Conservation (phyloP, 176 grass and related monocot genomes). For the Cymbopogon citratus region DNA sequence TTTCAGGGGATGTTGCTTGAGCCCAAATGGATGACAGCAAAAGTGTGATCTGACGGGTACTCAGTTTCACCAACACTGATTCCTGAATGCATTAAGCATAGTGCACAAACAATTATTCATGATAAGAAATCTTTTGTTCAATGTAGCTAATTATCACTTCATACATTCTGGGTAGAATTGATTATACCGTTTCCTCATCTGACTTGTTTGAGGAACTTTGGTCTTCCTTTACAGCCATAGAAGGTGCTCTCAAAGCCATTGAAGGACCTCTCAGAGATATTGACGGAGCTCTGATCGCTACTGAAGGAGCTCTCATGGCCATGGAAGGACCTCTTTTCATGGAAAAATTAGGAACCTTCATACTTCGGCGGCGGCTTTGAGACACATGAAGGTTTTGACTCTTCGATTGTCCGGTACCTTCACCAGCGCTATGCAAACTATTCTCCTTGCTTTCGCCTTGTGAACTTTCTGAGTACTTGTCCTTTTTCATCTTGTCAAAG, state of each 20-base stretch:
- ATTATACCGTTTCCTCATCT: constrained; percentile 61
- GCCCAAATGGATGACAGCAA: constrained; percentile 93
- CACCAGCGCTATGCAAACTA: constrained; percentile 32
- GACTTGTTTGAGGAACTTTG: constrained; percentile 39
- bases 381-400: constrained; percentile 48
- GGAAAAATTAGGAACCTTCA: constrained; percentile 66
- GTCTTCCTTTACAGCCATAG: constrained; percentile 55
- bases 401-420: constrained; percentile 46
- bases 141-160: constrained; percentile 13
- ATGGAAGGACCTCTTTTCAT: constrained; percentile 56
- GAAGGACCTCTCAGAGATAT: constrained; percentile 41
- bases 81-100: constrained; percentile 63
- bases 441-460: constrained; percentile 49
- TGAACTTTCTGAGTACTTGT: constrained; percentile 56
- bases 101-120: constrained; percentile 29
- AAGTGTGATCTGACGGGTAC: constrained; percentile 83
- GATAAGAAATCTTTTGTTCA: constrained; percentile 24
- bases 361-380: constrained; percentile 55
- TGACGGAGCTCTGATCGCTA: constrained; percentile 44
- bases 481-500: constrained; percentile 88
- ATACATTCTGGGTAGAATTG: constrained; percentile 21
- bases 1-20: constrained; percentile 74
- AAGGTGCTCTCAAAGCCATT: constrained; percentile 32
- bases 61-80: constrained; percentile 67
- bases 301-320: constrained; percentile 48